Conservation (phyloP, 2,329 filamentous ascomycete genomes). For the Xylaria sp. region DNA sequence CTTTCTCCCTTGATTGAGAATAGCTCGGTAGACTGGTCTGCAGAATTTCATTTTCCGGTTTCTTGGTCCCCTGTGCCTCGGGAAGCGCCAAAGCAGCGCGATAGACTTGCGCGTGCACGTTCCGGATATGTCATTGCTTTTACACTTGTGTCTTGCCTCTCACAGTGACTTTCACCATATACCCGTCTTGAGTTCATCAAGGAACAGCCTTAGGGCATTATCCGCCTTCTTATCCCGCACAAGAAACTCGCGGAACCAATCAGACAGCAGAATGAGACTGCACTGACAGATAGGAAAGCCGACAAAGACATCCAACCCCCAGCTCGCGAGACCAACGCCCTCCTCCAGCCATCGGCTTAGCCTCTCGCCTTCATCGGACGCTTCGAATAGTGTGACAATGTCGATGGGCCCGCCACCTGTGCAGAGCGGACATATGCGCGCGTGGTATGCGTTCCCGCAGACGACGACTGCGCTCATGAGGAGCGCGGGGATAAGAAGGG, state of each 20-base stretch:
- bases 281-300: constrained; percentile 42
- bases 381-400: constrained; percentile 35
- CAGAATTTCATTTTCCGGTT: too few species aligned
- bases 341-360: constrained; percentile 33
- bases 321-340: constrained; percentile 34
- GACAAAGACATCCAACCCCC: constrained; percentile 36
- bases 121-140: neutral
- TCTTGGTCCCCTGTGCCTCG: too few species aligned
- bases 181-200: constrained; percentile 30
- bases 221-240: constrained; percentile 33
- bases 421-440: constrained; percentile 32
- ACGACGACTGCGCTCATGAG: constrained; percentile 40
- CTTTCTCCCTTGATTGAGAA: neutral
- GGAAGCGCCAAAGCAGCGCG: neutral
- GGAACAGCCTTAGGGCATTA: constrained; percentile 21
- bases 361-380: constrained; percentile 24
- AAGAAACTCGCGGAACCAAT: constrained; percentile 43
- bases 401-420: constrained; percentile 17
- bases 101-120: neutral
- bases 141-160: neutral
- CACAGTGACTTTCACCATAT: constrained; percentile 12
- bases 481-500: constrained; percentile 39
- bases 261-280: constrained; percentile 31
- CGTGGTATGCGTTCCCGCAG: constrained; percentile 37
- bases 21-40: too few species aligned